Percentiles rank a stretch among this genome's conserved stretches.
These are phyloP conservation scores for Ulvella scutata DNA, from an alignment of 139 green algal species.

Conservation along the genomic window DNA sequence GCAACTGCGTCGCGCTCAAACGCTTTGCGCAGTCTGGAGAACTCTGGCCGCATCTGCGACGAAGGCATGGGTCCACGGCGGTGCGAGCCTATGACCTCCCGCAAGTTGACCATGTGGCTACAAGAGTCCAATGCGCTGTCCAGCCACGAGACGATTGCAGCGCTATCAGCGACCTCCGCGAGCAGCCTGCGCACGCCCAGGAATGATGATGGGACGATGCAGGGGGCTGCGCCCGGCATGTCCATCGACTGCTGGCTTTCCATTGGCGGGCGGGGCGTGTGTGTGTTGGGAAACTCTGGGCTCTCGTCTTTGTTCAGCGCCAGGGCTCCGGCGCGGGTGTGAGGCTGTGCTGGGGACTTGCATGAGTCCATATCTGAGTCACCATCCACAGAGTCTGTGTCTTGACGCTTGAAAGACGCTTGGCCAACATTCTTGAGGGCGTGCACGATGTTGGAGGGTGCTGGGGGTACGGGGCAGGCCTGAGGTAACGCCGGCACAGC, in stretches of 20 bases:
- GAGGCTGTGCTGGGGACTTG: no score
- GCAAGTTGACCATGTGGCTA: conserved; percentile 62
- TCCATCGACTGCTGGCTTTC: conserved; percentile 32
- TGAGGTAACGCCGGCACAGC: neutral
- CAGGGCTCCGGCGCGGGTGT: no score
- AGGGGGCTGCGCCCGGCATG: no score
- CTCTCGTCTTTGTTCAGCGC: no score
- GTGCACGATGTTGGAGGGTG: conserved; percentile 13
- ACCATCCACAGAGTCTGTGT: no score
- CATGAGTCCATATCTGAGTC: no score
- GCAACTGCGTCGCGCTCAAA: conserved; percentile 73
- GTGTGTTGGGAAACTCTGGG: no score
- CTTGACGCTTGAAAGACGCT: no score
- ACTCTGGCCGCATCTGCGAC: conserved; percentile 27
- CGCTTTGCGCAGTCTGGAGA: conserved; percentile 40
- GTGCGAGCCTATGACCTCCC: conserved; percentile 43
- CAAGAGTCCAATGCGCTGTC: conserved; percentile 47
- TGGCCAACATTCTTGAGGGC: no score
- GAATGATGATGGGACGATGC: no score
- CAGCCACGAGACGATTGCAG: conserved; percentile 23
- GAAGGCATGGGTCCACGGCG: neutral
- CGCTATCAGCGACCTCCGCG: conserved; percentile 26
- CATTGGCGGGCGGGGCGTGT: no score
- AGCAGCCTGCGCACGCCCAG: conserved; percentile 64
- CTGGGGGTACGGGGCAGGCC: no score